phyloP scores from a whole-genome alignment of 73 alveolate genomes.

The Paramecium biaurelia region DNA sequence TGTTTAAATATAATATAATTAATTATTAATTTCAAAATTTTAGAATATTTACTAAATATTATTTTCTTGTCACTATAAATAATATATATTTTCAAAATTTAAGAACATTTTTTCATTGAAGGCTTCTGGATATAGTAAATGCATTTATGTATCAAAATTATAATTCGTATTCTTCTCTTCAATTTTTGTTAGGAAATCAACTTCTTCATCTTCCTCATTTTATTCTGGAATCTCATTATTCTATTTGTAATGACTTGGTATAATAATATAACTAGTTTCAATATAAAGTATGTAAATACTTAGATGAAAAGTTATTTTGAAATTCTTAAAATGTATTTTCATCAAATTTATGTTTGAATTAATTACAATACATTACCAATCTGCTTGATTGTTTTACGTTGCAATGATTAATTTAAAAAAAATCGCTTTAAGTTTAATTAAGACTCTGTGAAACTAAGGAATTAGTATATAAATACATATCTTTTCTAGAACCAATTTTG shows the following conservation, averaged over 20 bases:
- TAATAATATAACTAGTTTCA: not conserved
- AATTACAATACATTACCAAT: not conserved
- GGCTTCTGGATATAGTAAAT: not conserved
- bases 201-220: not conserved
- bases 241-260: not conserved
- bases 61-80: not conserved
- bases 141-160: not conserved
- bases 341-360: constrained; percentile 12
- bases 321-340: not conserved
- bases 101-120: not conserved
- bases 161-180: not conserved
- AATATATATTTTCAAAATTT: not conserved
- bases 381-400: not conserved
- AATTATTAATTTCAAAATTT: not conserved
- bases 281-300: not conserved
- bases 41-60: no score
- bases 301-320: not conserved
- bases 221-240: not conserved
- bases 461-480: not conserved
- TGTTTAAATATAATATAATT: no score
- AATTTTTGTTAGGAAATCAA: not conserved
- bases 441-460: not conserved
- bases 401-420: not conserved
- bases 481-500: not conserved
- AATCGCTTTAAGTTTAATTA: not conserved